Evolutionary conservation across 2,329 filamentous ascomycete genomes (phyloP).

Genomic region (Fusarium metavorans): DNA sequence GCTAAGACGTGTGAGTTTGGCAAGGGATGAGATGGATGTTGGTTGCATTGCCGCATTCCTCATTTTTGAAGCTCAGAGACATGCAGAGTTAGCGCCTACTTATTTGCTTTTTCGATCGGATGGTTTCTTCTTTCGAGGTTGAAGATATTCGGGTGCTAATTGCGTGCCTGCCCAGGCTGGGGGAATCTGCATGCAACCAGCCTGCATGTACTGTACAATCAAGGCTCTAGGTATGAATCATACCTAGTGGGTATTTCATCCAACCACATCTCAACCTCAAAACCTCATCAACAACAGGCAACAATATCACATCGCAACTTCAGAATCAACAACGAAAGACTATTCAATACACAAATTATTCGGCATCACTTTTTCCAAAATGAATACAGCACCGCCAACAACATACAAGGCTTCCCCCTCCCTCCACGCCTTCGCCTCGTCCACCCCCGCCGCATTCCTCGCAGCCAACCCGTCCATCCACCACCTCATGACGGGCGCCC

Average conservation of each 20-base stretch:
- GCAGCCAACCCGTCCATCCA: conserved; percentile 36
- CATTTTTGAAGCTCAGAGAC: neutral
- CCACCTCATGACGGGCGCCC: conserved; percentile 40
- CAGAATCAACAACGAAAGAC: neutral
- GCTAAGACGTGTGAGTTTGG: neutral
- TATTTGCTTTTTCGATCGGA: neutral
- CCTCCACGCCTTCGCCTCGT: conserved; percentile 25
- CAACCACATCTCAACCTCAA: conserved; percentile 14
- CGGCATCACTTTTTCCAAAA: neutral
- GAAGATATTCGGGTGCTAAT: neutral
- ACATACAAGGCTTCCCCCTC: conserved; percentile 32
- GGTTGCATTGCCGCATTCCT: neutral
- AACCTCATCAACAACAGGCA: conserved; percentile 32
- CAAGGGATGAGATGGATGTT: neutral
- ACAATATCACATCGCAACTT: neutral
- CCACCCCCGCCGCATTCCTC: conserved; percentile 29
- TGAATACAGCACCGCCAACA: conserved; percentile 16
- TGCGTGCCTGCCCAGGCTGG: neutral
- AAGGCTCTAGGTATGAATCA: neutral
- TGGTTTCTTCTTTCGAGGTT: neutral
- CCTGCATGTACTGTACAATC: neutral
- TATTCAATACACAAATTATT: neutral
- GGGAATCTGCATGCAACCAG: neutral
- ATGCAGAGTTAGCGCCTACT: neutral
- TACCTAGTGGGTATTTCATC: neutral